A percentile compares a stretch with the other conserved stretches of the same genome.
phyloP scores from a whole-genome alignment of 2,329 filamentous ascomycete species.

The Botrytis deweyae region DNA sequence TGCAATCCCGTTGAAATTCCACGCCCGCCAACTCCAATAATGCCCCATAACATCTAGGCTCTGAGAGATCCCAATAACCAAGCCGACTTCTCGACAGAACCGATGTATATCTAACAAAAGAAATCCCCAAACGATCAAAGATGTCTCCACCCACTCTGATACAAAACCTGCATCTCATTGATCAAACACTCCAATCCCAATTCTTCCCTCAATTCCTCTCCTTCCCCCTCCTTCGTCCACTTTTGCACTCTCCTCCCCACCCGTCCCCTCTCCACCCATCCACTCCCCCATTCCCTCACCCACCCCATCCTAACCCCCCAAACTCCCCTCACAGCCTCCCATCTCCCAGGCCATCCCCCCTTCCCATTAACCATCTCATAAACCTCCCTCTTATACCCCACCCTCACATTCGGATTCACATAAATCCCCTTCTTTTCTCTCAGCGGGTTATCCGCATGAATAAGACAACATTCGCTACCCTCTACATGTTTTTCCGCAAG shows the following conservation, averaged over 20 bases:
- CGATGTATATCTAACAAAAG: neutral
- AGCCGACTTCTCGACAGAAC: neutral
- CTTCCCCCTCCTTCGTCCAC: neutral
- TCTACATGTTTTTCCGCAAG: slow-evolving; percentile 64
- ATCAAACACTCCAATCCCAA: slow-evolving; percentile 43
- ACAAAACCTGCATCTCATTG: slow-evolving; percentile 60
- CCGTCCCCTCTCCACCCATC: neutral
- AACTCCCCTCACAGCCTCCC: neutral
- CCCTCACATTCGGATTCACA: slow-evolving; percentile 66
- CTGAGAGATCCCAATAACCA: neutral
- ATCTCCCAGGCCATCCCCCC: slow-evolving; percentile 24
- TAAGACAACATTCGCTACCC: slow-evolving; percentile 77
- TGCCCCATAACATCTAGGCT: neutral
- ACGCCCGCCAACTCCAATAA: neutral
- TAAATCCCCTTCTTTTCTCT: slow-evolving; percentile 60
- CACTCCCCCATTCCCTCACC: neutral
- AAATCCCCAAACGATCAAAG: slow-evolving; percentile 22
- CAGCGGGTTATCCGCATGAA: slow-evolving; percentile 60
- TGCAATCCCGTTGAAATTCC: too few species aligned
- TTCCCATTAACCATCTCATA: slow-evolving; percentile 39
- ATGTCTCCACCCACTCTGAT: slow-evolving; percentile 58
- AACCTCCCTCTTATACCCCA: slow-evolving; percentile 58
- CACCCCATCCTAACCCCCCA: slow-evolving; percentile 11
- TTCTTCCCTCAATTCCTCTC: neutral
- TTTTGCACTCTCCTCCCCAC: neutral